These are phyloP conservation scores for Cyberlindnera saturnus DNA, from an alignment of 805 yeast species.

Conservation along the genomic window DNA sequence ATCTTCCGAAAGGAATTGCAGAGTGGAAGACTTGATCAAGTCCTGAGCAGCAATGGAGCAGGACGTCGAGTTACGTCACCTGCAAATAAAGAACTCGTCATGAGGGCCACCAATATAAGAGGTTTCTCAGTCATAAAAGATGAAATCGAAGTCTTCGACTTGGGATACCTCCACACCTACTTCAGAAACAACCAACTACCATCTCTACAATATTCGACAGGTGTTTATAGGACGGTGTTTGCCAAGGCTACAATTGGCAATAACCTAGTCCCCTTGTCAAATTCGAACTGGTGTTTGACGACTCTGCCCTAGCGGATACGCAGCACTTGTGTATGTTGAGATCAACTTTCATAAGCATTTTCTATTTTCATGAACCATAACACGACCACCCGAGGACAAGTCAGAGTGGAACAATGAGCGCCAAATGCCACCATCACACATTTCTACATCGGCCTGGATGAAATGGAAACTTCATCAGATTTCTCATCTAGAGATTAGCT, in stretches of 20 bases:
- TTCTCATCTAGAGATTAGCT: conserved; percentile 69
- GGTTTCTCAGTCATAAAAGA: conserved; percentile 78
- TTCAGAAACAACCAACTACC: conserved; percentile 63
- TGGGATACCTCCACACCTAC: conserved; percentile 44
- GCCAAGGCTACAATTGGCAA: conserved; percentile 77
- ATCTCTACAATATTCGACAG: conserved; percentile 43
- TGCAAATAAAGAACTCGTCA: conserved; percentile 88
- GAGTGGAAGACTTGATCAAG: conserved; percentile 45
- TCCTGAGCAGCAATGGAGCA: conserved; percentile 78
- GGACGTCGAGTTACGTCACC: conserved; percentile 85
- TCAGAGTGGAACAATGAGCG: conserved; percentile 98
- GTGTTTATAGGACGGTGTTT: conserved; percentile 24
- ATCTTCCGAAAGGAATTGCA: conserved; percentile 36
- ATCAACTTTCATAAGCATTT: conserved; percentile 60
- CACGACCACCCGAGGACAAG: conserved; percentile 89
- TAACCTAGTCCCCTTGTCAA: conserved; percentile 82
- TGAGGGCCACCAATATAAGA: conserved; percentile 83
- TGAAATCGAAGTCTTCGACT: conserved; percentile 86
- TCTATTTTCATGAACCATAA: conserved; percentile 53
- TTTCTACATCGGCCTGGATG: conserved; percentile 86
- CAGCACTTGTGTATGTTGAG: conserved; percentile 66
- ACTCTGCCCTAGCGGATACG: conserved; percentile 88
- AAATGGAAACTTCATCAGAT: conserved; percentile 54
- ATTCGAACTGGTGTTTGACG: conserved; percentile 72
- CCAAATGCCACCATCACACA: conserved; percentile 95